These are phyloP conservation scores for Croton laevigatus DNA, from an alignment of 441 rosid species.

Conservation along the genomic window DNA sequence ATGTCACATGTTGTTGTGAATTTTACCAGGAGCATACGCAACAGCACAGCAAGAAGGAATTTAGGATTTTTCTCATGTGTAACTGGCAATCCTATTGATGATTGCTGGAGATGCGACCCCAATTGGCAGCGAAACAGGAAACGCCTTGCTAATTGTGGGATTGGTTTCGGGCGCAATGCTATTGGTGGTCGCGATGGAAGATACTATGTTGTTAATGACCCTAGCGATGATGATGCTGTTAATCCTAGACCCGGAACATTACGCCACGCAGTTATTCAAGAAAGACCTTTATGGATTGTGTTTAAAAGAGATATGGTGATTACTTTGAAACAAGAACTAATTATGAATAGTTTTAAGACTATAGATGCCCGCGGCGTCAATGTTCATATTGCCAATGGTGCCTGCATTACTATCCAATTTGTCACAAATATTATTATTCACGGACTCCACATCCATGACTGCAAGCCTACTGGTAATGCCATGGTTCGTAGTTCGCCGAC, in stretches of 20 bases:
- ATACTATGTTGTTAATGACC: conserved; percentile 70
- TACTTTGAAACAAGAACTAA: conserved; percentile 75
- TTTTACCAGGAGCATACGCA: conserved; percentile 45
- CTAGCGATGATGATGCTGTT: conserved; percentile 61
- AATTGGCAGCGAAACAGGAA: conserved; percentile 74
- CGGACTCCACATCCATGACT: conserved; percentile 81
- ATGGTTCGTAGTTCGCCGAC: conserved; percentile 71
- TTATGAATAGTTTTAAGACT: conserved; percentile 89
- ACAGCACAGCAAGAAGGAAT: conserved; percentile 66
- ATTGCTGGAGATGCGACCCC: conserved; percentile 93
- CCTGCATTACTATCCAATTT: conserved; percentile 83
- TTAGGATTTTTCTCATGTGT: conserved; percentile 71
- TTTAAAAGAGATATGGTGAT: conserved; percentile 85
- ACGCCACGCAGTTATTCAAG: conserved; percentile 81
- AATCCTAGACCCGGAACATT: conserved; percentile 85
- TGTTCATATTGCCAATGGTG: conserved; percentile 87
- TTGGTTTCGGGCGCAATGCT: conserved; percentile 89
- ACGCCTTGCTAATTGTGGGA: conserved; percentile 72
- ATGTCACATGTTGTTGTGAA: not conserved
- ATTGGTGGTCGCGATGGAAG: conserved; percentile 81
- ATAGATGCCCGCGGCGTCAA: conserved; percentile 84
- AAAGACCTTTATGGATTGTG: conserved; percentile 82
- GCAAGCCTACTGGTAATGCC: conserved; percentile 89
- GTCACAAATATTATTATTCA: conserved; percentile 80
- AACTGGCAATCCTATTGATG: conserved; percentile 88